Conservation (phyloP, 2,329 filamentous ascomycete genomes). For the Talaromyces rugulosus region DNA sequence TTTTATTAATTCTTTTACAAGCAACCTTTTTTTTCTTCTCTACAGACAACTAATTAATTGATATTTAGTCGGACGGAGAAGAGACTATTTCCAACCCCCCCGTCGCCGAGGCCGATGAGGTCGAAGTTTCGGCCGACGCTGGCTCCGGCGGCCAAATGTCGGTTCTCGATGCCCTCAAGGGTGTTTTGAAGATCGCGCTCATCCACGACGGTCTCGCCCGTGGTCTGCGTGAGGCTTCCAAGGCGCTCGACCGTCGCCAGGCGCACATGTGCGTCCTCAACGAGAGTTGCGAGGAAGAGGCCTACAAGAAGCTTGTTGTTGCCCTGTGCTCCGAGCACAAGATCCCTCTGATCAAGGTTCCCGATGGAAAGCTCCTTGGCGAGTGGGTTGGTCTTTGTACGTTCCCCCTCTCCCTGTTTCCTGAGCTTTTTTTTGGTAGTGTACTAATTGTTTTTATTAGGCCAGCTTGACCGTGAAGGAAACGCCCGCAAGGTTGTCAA, state of each 20-base stretch:
- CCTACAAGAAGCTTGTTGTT: conserved; percentile 99
- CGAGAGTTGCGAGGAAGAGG: conserved; percentile 99
- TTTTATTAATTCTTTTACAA: not conserved
- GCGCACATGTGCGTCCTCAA: conserved; percentile 99
- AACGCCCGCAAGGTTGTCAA: conserved; percentile 99
- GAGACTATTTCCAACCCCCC: conserved; percentile 74
- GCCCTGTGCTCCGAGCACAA: conserved; percentile 99
- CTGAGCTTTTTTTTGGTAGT: conserved; percentile 2
- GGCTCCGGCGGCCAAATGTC: conserved; percentile 79
- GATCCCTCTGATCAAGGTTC: conserved; percentile 99
- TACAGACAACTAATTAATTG: not conserved
- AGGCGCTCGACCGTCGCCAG: conserved; percentile 97
- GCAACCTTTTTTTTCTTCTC: no score
- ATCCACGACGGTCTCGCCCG: conserved; percentile 99
- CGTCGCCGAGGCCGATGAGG: conserved; percentile 72
- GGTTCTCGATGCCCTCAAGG: conserved; percentile 97
- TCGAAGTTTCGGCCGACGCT: conserved; percentile 92
- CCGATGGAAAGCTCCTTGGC: conserved; percentile 98
- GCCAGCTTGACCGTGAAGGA: conserved; percentile 97
- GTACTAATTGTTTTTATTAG: conserved; percentile 44
- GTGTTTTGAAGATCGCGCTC: conserved; percentile 95
- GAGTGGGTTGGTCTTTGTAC: conserved; percentile 99
- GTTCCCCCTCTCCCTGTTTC: conserved; percentile 41
- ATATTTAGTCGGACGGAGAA: conserved; percentile 98
- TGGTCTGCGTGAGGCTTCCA: conserved; percentile 96